Conservation (phyloP, 2,329 filamentous ascomycete species). For the Pezizomycotina sp. region DNA sequence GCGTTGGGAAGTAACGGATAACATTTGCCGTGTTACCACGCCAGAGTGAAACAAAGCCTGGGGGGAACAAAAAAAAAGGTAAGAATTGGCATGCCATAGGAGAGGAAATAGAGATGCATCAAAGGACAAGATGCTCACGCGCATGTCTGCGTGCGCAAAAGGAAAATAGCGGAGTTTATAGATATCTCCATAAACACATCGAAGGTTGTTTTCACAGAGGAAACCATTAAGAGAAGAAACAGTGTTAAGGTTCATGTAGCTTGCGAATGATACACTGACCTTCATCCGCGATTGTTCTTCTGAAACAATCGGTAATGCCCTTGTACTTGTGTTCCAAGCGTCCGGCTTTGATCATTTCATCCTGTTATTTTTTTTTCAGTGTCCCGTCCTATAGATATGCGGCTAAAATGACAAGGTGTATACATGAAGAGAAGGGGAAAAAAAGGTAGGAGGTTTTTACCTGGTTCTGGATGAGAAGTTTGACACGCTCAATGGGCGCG, state of each 20-base stretch:
- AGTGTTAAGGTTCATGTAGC: background rate
- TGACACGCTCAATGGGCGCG: conserved; percentile 99
- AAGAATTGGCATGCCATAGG: background rate
- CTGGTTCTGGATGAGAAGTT: conserved; percentile 99
- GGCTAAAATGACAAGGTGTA: background rate
- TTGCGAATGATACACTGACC: conserved; percentile 38
- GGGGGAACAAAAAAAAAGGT: background rate
- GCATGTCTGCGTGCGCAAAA: no score
- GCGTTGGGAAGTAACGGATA: conserved; percentile 99
- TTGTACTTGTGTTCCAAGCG: conserved; percentile 96
- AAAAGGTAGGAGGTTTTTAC: no score
- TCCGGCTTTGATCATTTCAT: conserved; percentile 99
- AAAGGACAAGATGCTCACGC: no score
- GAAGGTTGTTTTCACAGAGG: background rate
- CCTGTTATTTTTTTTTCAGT: no score
- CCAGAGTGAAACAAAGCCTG: conserved; percentile 68
- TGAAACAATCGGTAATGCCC: conserved; percentile 92
- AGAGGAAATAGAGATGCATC: background rate
- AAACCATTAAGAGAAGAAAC: background rate
- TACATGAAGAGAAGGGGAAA: conserved; percentile 5
- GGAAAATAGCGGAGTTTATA: background rate
- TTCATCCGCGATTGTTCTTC: conserved; percentile 73
- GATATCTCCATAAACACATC: background rate
- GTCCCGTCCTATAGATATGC: background rate
- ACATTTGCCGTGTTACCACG: conserved; percentile 99